A percentile compares a stretch with the other conserved stretches of the same genome.
phyloP scores from a whole-genome alignment of 2,329 filamentous ascomycete genomes.

The Chaetomium olivaceum region DNA sequence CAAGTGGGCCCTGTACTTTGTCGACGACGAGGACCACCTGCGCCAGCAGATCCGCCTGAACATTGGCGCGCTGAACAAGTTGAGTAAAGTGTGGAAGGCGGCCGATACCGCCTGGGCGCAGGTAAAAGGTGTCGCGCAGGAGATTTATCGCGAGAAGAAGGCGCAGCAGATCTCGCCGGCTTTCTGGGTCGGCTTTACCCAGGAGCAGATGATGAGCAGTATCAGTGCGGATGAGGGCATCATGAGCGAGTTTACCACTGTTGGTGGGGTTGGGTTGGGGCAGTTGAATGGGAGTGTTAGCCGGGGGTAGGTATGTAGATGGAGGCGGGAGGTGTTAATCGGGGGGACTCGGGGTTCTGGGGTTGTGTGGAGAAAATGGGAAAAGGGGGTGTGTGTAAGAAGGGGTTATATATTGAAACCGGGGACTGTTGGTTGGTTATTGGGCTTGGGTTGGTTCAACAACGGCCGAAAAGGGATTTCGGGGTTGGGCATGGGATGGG shows the following conservation, averaged over 20 bases:
- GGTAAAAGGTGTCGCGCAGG: conserved; percentile 76
- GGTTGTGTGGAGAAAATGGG: not conserved
- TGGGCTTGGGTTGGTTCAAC: not conserved
- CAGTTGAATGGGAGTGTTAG: not conserved
- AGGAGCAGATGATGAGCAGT: conserved; percentile 56
- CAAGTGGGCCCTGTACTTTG: conserved; percentile 68
- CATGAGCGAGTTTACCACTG: conserved; percentile 56
- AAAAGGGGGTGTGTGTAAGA: not conserved
- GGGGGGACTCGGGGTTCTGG: not conserved
- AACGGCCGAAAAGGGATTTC: not conserved
- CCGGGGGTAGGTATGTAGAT: conserved; percentile 5
- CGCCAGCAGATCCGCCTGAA: conserved; percentile 78
- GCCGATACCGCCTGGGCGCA: conserved; percentile 69
- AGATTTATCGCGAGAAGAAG: conserved; percentile 65
- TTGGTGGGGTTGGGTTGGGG: conserved; percentile 1
- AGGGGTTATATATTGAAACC: not conserved
- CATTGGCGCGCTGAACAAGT: conserved; percentile 70
- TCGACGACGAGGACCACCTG: conserved; percentile 64
- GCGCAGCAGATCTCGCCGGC: conserved; percentile 53
- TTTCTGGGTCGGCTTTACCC: conserved; percentile 57
- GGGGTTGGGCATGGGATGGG: not conserved
- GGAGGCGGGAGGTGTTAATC: not conserved
- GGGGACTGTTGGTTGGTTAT: not conserved
- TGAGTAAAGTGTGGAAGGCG: conserved; percentile 71
- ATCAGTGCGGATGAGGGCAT: conserved; percentile 60